Base-by-base conservation (phyloP, 495 filamentous ascomycete genomes). In the Xylaria scruposa region DNA sequence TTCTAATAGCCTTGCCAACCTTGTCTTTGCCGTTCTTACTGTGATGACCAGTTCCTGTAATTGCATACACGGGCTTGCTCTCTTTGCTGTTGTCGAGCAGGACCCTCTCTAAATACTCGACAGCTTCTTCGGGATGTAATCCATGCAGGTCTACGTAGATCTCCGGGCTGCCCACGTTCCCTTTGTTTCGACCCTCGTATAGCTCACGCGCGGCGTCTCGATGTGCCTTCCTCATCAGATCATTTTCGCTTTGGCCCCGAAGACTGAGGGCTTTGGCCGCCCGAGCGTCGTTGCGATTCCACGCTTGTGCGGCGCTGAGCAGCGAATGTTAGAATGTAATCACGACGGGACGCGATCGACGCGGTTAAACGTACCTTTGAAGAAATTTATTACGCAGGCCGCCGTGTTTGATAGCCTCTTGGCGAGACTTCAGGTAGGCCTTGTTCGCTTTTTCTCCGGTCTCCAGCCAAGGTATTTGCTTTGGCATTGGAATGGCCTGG, bases 21-120 rank as follows among this genome's bases (percentile, higher is more conserved):
- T 99, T 99, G 79, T 99, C 97, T 81, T 98, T 98, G 73, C 96
- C 96, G 77, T 97, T 96, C 85, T 98, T 98, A 74, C 94, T 97
- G 78, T 98, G 97, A 76, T 99, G 97, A 12, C 95, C 95, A 8
- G 96, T 98, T 70, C 96, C 96, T 4, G 94, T 97, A 76, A 98
- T 98, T 59, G 94, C 95, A 76, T 98, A 99, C 38, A 98, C 88
- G 3, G 95, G 91, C n/a, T 87, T 86, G 56, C 83, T 84, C 63
- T 92, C 91, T 61, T 89, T 86, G 71, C 88, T 86, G 72, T 98
- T 94, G 77, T 96, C 93, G 42, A 93, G 84, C 46, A 99, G 89
- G 21, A 97, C 90, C 47, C 90, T 88, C 79, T 97, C 94, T 4
- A 99, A 88, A 76, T 98, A 98, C 75, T 96, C 93, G 58, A 97